Conservation (phyloP, 768 basidiomycete species). For the Russula earlei region DNA sequence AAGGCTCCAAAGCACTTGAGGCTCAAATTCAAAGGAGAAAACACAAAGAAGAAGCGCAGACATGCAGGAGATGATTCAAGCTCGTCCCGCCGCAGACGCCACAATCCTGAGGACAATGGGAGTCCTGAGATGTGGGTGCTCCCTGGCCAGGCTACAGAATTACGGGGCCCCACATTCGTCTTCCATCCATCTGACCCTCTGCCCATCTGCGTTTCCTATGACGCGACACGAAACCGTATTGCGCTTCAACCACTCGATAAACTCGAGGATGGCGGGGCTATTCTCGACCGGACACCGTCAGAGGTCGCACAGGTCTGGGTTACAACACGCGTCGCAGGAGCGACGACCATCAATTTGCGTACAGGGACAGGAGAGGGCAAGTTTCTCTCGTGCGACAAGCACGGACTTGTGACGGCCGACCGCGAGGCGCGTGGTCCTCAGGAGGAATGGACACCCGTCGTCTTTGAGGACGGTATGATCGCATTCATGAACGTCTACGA, state of each 20-base stretch:
- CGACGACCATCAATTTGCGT: conserved; percentile 75
- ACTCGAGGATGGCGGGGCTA: conserved; percentile 38
- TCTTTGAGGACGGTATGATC: conserved; percentile 77
- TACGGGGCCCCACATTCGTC: conserved; percentile 84
- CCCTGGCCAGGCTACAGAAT: conserved; percentile 59
- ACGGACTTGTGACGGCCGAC: conserved; percentile 76
- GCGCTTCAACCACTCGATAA: conserved; percentile 58
- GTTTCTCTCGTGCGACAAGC: conserved; percentile 80
- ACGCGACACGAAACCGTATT: conserved; percentile 63
- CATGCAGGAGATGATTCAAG: conserved; percentile 39
- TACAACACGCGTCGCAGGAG: conserved; percentile 74
- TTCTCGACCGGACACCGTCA: conserved; percentile 61
- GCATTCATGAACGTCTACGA: conserved; percentile 86
- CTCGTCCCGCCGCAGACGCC: conserved; percentile 36
- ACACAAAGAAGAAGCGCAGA: conserved; percentile 74
- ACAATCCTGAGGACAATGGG: conserved; percentile 49
- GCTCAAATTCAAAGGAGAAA: conserved; percentile 86
- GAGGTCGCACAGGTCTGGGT: conserved; percentile 93
- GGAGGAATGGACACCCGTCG: conserved; percentile 86
- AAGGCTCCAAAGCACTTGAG: conserved; percentile 29
- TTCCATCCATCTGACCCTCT: conserved; percentile 73
- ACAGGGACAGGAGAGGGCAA: conserved; percentile 84
- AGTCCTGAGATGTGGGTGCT: conserved; percentile 73
- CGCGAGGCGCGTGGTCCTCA: conserved; percentile 87
- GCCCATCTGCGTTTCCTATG: conserved; percentile 69